Conservation (phyloP, 2,329 filamentous ascomycete species). For the Colletotrichum tamarilloi region DNA sequence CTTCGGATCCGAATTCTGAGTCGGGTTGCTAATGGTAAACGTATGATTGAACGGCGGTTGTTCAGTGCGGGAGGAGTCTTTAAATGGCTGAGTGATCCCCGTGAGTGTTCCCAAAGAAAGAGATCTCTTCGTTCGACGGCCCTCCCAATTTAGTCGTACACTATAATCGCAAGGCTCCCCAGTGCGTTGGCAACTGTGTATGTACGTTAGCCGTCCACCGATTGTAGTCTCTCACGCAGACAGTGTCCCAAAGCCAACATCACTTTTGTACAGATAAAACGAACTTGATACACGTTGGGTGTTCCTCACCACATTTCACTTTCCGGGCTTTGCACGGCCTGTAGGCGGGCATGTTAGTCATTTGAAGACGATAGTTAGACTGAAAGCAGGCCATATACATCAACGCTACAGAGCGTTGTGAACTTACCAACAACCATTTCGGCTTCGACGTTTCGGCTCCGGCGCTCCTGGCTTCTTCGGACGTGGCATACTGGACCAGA, state of each 20-base stretch:
- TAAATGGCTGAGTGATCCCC: slow-evolving; percentile 38
- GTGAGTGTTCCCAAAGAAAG: slow-evolving; percentile 48
- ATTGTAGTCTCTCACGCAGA: background rate
- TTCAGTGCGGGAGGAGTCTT: slow-evolving; percentile 43
- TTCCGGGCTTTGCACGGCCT: slow-evolving; percentile 84
- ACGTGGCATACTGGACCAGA: slow-evolving; percentile 50
- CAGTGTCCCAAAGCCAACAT: background rate
- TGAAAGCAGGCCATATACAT: background rate
- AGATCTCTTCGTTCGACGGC: slow-evolving; percentile 70
- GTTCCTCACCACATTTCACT: slow-evolving; percentile 82
- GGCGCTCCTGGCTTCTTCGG: slow-evolving; percentile 54
- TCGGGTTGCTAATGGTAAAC: slow-evolving; percentile 9
- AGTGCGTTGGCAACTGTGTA: slow-evolving; percentile 70
- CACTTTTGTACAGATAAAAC: slow-evolving; percentile 1
- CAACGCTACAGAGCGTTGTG: background rate
- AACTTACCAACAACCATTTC: slow-evolving; percentile 58
- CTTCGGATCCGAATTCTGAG: background rate
- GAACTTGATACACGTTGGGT: slow-evolving; percentile 76
- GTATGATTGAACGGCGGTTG: slow-evolving; percentile 50
- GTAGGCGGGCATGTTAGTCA: slow-evolving; percentile 3
- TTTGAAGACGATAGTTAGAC: background rate
- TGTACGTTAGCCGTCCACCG: background rate
- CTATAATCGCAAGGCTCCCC: slow-evolving; percentile 84
- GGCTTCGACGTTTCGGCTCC: slow-evolving; percentile 57
- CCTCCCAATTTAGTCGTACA: slow-evolving; percentile 84